Conservation (phyloP, 805 yeast genomes). For the Lachancea meyersii region DNA sequence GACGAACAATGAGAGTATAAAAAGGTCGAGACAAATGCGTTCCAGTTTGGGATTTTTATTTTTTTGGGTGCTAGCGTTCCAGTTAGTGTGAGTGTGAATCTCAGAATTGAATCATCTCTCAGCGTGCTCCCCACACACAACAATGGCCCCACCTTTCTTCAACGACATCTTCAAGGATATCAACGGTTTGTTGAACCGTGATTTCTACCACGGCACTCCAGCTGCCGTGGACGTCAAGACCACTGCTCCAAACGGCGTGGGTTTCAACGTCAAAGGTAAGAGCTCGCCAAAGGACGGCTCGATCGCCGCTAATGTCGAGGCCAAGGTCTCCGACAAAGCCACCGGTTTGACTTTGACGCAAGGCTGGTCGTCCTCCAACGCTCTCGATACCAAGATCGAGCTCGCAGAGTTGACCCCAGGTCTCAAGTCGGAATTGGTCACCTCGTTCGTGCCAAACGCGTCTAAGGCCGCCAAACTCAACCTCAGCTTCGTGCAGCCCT, state of each 20-base stretch:
- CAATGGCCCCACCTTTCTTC: slow-evolving; percentile 82
- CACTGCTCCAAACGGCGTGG: slow-evolving; percentile 92
- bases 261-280: slow-evolving; percentile 91
- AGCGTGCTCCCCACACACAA: neutral
- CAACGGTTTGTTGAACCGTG: slow-evolving; percentile 83
- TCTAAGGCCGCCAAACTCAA: slow-evolving; percentile 84
- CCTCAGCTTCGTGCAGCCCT: slow-evolving; percentile 86
- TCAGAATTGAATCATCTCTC: neutral
- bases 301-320: slow-evolving; percentile 83
- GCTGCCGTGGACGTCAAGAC: slow-evolving; percentile 87
- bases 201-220: slow-evolving; percentile 87
- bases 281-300: slow-evolving; percentile 69
- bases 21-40: neutral
- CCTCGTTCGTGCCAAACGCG: slow-evolving; percentile 80
- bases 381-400: slow-evolving; percentile 88
- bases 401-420: slow-evolving; percentile 91
- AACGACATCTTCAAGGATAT: slow-evolving; percentile 89
- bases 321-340: slow-evolving; percentile 87
- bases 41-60: neutral
- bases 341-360: slow-evolving; percentile 91
- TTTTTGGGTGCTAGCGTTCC: neutral
- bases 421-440: slow-evolving; percentile 84
- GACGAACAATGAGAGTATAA: neutral
- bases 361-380: slow-evolving; percentile 95
- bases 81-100: too few species aligned